Conservation (phyloP, 805 yeast genomes). For the Saccharomycodes ludwigii region DNA sequence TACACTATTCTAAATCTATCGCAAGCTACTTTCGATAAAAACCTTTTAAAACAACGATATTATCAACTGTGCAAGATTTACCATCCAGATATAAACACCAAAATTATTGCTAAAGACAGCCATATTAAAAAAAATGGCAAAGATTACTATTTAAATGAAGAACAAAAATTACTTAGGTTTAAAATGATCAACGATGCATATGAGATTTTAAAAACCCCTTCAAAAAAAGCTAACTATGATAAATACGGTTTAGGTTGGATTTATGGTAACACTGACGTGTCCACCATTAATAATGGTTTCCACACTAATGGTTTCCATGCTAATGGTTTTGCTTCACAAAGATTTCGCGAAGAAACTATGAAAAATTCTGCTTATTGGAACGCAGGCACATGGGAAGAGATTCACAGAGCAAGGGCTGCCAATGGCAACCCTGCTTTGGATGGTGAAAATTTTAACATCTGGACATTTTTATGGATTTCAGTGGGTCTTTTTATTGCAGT, state of each 20-base stretch:
- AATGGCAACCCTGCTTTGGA: conserved; percentile 28
- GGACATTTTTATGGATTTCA: conserved; percentile 25
- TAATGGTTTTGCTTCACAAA: too few relatives aligned
- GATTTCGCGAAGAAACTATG: conserved; percentile 13
- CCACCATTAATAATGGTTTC: conserved; percentile 18
- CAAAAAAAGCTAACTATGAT: conserved; percentile 34
- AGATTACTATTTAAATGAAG: too few relatives aligned
- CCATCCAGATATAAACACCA: too few relatives aligned
- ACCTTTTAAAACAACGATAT: too few relatives aligned
- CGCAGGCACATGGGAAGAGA: conserved; percentile 57
- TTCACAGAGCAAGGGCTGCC: conserved; percentile 19
- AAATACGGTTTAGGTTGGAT: conserved; percentile 34
- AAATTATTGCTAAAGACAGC: too few relatives aligned
- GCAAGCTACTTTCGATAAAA: too few relatives aligned
- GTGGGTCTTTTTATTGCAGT: too few relatives aligned
- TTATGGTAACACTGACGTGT: conserved; percentile 21
- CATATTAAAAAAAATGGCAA: too few relatives aligned
- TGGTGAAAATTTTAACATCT: conserved; percentile 30
- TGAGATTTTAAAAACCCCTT: conserved; percentile 35
- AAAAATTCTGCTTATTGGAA: conserved; percentile 36
- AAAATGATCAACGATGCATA: conserved; percentile 46
- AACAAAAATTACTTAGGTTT: conserved; percentile 33
- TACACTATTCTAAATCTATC: too few relatives aligned
- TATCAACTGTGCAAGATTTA: too few relatives aligned
- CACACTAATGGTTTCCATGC: conserved; percentile 19